Evolutionary conservation across 2,329 filamentous ascomycete species (phyloP).

Genomic region (Apiospora sp.): DNA sequence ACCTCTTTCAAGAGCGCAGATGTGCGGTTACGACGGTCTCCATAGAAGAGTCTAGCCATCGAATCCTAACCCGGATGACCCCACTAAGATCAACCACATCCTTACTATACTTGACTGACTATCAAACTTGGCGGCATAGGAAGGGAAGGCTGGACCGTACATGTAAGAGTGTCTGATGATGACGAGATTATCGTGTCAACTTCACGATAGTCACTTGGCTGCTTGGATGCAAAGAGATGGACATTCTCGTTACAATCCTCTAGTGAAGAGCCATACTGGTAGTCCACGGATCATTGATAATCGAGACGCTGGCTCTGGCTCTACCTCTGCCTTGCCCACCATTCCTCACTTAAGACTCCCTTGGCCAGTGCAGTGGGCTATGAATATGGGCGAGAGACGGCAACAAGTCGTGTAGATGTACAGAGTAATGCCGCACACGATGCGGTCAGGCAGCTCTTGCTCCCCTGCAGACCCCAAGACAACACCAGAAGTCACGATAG

Average conservation of each 20-base stretch:
- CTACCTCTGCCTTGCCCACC: background rate
- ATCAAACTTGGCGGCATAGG: constrained; percentile 1
- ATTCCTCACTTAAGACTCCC: no score
- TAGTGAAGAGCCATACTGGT: background rate
- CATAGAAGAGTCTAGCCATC: constrained; percentile 10
- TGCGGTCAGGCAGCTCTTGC: background rate
- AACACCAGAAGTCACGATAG: constrained; percentile 9
- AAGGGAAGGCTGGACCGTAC: background rate
- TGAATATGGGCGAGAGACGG: background rate
- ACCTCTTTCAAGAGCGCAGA: background rate
- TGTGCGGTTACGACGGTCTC: background rate
- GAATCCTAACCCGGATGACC: background rate
- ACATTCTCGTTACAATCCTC: background rate
- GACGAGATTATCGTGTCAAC: background rate
- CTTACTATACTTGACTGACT: constrained; percentile 14
- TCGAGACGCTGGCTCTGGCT: background rate
- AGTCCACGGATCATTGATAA: background rate
- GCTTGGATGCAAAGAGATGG: background rate
- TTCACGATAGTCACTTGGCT: background rate
- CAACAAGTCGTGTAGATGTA: background rate
- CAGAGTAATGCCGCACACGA: background rate
- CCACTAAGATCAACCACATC: background rate
- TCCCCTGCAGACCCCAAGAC: background rate
- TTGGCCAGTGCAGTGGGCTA: no score
- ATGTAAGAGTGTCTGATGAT: constrained; percentile 4